Evolutionary conservation across 768 basidiomycete genomes (phyloP), one percentile per base, ranked within the genome.

Genomic region (Udeniomyces megalosporus): DNA sequence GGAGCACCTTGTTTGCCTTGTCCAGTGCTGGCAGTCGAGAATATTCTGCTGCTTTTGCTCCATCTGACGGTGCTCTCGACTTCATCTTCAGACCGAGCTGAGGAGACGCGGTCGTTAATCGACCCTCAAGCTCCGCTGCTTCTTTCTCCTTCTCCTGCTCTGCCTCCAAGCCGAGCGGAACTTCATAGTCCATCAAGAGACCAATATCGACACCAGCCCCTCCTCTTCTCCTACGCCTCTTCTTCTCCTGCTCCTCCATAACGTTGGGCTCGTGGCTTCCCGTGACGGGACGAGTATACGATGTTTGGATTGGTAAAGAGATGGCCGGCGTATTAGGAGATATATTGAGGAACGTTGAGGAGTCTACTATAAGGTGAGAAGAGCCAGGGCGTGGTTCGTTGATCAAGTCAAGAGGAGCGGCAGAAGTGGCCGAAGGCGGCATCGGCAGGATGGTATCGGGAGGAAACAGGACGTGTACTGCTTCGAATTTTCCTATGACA

Each of bases 401-500:
- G 26, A 29, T 17, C 4, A 26, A 14, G 7, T 17, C 5, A 53
- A 32, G 52, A 42, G 54, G 14, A 11, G 24, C 12, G 28, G 44
- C n/a, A 17, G 44, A n/a, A 12, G 5, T 4, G 24, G 55, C 26
- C 42, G 55, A 46, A 17, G 55, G 24, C 4, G 55, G 55, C 22
- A 20, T 24, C 10, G 55, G 55, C 15, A 57, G 55, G 28, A 46
- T 38, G 24, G 46, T 44, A 4, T 42, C 38, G 28, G 55, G 42
- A 10, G 32, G 28, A 31, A 63, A 63, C n/a, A n/a, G 8, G 51
- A 63, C 56, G 45, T 58, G 62, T 7, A 34, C n/a, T 7, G n/a
- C 28, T 31, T 58, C 45, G 48, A 63, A 63, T 11, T 38, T 26
- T 3, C 62, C 62, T 12, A 63, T 11, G n/a, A 63, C 62, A 20